Base-by-base conservation (phyloP, 257 asterid genomes). In the Primulina huaijiensis region DNA sequence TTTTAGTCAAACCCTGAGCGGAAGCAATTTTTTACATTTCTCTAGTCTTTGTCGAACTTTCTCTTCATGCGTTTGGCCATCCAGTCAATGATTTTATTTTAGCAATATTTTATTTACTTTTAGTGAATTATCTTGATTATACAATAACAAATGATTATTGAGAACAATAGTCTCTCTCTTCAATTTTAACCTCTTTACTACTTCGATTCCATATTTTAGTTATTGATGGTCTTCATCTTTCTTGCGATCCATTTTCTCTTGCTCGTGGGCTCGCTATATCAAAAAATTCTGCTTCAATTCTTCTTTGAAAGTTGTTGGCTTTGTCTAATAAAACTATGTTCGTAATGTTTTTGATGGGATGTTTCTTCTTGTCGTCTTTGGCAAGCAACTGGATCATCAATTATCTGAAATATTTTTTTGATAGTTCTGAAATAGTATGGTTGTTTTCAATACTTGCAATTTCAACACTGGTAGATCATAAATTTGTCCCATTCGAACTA, bases 171-270 rank as follows among this genome's bases (percentile, higher is more conserved):
- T 43, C 6, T 43, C 55, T 4, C 55, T 14, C 25, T 65, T 56
- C 40, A 6, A 21, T 34, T 65, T 43, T 8, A 20, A 40, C 37
- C 16, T 38, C 8, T 10, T 70, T 40, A 21, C 21, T 40, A 14
- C 25, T 58, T 34, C 21, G 29, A 64, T 37, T 19, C 29, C 58
- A 8, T 71, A 16, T 21, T 33, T n/a, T 27, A 27, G 56, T 62
- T 56, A 50, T 33, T 30, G 67, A 34, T 60, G 30, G 35, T 25
- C 59, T 14, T 40, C 37, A 8, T 2, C 60, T 60, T 12, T 50
- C 12, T 62, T 61, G 74, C 21, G 46, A 71, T 71, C 67, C 67
- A 34, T 60, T 52, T 67, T 73, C 60, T 73, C 50, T 34, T 67
- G 31, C 52, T 62, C 34, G 16, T 17, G 57, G 29, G 55, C 43